Base-by-base conservation (phyloP, 176 grass and related monocot genomes). In the Rhipidocladum racemiflorum region DNA sequence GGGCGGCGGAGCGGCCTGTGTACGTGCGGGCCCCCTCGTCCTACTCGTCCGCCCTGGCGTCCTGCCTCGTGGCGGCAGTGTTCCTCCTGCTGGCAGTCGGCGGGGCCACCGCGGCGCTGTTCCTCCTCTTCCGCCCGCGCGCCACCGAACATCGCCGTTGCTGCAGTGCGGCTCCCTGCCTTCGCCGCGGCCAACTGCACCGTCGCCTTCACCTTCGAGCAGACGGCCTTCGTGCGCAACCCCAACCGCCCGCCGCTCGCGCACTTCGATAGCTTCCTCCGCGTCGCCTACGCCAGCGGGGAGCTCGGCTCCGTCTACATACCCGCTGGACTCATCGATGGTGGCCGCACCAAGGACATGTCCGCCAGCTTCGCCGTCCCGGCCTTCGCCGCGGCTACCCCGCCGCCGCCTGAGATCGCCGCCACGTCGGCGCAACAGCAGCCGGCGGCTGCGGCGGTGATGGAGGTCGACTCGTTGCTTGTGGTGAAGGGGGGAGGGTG, bases 241-340 rank as follows among this genome's bases (percentile, higher is more conserved):
- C 94, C 91, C 49, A 97, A 97, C 81, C 94, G 94, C 4, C 89
- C 88, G 30, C 81, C 88, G 40, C 85, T 97, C 61, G 84, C 89
- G 60, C 94, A 97, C 85, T 97, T 90, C 73, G 94, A 97, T 83
- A 94, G 94, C 87, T 91, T 87, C 1, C 91, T 97, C 78, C 87
- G 85, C 81, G 84, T 97, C 86, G 91, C 84, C 71, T 97, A 87
- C 75, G 88, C 81, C 38, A 87, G 91, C 60, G 70, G 87, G 27
- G 89, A 91, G 56, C 85, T 93, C 63, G 94, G 94, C 17, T 85
- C 89, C 80, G 87, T 87, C 72, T 97, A 94, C 89, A 97, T 97
- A 78, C 94, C 95, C 29, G 95, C 92, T 1, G 88, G 92, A 0
- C 95, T 86, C 81, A 98, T 98, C 88, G 86, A 74, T 60, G 89